Evolutionary conservation across 495 filamentous ascomycete genomes (phyloP), one percentile per base, ranked within the genome.

Genomic region (Penicillium canescens): DNA sequence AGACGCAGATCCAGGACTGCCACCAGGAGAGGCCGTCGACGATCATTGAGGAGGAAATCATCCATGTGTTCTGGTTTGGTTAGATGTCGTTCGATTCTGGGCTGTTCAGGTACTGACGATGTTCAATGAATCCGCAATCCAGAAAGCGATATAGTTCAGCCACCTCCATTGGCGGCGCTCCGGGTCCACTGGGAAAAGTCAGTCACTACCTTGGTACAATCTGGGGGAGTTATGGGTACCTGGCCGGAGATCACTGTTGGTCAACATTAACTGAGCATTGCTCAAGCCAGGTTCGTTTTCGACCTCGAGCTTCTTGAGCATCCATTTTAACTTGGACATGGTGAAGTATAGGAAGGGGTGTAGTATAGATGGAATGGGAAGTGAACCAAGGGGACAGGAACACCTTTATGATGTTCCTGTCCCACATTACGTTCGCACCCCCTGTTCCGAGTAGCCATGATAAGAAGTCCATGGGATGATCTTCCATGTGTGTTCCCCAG

Each of bases 101-200:
- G 20, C 3, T 6, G 24, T 12, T 21, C 21, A 14, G 26, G 26
- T 35, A 77, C 80, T 62, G 65, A 84, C 82, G 69, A 97, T 95
- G 69, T 97, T 97, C 70, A 96, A 91, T 6, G 89, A 93, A 72
- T 97, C 92, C 31, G 92, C 90, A 66, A 96, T 81, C 91, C 91
- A 94, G 63, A 96, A 96, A 16, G 86, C 88, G 49, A 96, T 84
- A 61, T 91, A 97, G 64, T 96, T 96, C 81, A 86, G 88, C 47
- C 89, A 76, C 47, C 83, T 87, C 92, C 92, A 97, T 82, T 90
- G 84, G 24, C 92, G 85, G 51, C 90, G 84, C 53, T 84, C 86
- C 14, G 87, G 85, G 59, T 95, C 91, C 26, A 97, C 92, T 79
- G 56, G 52, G 33, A 20, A 42, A 34, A 54, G 20, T 24, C 41